Percentiles rank a stretch among this genome's conserved stretches.
Evolutionary conservation across 306 rosid species (phyloP).

Genomic region (Pterocarpus macrocarpus): DNA sequence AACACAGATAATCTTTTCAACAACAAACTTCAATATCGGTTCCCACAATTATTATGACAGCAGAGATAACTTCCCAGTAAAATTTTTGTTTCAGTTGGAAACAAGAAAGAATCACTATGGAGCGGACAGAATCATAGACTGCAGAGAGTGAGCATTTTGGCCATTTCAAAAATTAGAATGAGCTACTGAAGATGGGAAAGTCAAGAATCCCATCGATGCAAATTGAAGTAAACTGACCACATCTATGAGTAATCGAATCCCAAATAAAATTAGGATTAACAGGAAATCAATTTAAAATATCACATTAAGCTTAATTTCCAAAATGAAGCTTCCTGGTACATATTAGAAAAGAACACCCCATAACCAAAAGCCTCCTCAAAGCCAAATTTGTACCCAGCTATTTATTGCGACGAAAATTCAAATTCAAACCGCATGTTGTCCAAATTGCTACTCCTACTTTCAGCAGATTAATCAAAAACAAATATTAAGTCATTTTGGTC

Average conservation of each 20-base stretch:
- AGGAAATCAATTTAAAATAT: neutral
- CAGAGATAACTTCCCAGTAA: neutral
- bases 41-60: neutral
- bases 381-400: conserved; percentile 4
- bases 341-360: neutral
- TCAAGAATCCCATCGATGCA: neutral
- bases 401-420: neutral
- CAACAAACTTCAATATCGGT: neutral
- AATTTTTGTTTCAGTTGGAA: neutral
- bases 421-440: conserved; percentile 3
- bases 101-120: neutral
- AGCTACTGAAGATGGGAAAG: too few relatives aligned
- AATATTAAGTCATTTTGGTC: conserved; percentile 2
- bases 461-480: neutral
- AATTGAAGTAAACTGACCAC: neutral
- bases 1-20: neutral
- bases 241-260: neutral
- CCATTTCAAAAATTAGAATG: neutral
- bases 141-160: neutral
- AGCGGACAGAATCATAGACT: neutral
- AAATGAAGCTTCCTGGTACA: neutral
- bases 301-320: neutral
- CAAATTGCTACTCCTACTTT: neutral
- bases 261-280: neutral
- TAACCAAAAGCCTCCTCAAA: neutral